phyloP scores from a whole-genome alignment of 768 basidiomycete genomes.

The Termitomyces sp. region DNA sequence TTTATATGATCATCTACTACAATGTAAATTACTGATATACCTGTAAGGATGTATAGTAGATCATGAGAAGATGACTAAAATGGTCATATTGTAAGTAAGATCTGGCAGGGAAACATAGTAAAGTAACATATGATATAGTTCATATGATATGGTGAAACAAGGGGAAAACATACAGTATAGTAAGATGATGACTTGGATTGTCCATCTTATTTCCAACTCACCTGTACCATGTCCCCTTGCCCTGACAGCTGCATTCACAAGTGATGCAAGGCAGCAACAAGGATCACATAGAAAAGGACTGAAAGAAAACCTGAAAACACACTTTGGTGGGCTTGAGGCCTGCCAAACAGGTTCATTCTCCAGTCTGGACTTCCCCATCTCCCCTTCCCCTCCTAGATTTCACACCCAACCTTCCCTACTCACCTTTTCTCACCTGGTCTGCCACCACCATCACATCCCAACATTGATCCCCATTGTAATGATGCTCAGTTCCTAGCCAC shows the following conservation, averaged over 20 bases:
- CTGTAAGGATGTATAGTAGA: background rate
- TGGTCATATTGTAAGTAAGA: slow-evolving; percentile 3
- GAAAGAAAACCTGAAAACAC: background rate
- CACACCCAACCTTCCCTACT: background rate
- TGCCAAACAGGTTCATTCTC: background rate
- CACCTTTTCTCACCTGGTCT: background rate
- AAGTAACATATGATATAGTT: too few relatives aligned
- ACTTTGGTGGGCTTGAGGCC: background rate
- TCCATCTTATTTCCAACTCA: too few relatives aligned
- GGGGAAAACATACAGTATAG: too few relatives aligned
- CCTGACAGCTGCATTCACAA: too few relatives aligned
- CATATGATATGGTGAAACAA: too few relatives aligned
- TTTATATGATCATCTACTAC: background rate
- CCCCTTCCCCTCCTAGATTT: too few relatives aligned
- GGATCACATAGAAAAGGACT: too few relatives aligned
- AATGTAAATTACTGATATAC: background rate
- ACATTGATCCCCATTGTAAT: slow-evolving; percentile 23
- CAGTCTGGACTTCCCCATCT: background rate
- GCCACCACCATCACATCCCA: slow-evolving; percentile 11
- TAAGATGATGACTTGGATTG: too few relatives aligned
- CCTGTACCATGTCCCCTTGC: too few relatives aligned
- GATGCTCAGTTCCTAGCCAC: too few relatives aligned
- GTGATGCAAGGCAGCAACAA: too few relatives aligned
- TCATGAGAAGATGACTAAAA: background rate
- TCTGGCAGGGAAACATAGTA: background rate